phyloP scores from a whole-genome alignment of 176 grass and related monocot genomes.

The Alloteropsis semialata region DNA sequence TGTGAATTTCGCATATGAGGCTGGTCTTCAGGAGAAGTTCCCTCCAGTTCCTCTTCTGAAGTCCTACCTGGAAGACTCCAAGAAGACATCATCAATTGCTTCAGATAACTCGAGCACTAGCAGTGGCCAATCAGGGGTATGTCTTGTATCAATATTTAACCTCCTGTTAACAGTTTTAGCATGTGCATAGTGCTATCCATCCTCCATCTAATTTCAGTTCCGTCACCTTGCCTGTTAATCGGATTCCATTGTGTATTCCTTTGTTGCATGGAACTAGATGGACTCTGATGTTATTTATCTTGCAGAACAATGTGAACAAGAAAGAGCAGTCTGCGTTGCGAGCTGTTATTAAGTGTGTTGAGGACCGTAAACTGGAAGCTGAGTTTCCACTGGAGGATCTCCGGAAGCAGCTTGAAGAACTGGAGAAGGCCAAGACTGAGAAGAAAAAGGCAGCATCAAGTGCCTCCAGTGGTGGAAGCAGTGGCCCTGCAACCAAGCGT shows the following conservation, averaged over 20 bases:
- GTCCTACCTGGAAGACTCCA: slow-evolving; percentile 75
- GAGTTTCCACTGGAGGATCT: slow-evolving; percentile 71
- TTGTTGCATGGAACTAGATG: not conserved
- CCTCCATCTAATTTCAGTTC: not conserved
- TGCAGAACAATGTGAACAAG: slow-evolving; percentile 68
- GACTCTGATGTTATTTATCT: slow-evolving; percentile 23
- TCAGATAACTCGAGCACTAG: slow-evolving; percentile 57
- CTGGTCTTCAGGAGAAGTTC: slow-evolving; percentile 83
- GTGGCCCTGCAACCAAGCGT: slow-evolving; percentile 71
- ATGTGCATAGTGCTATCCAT: not conserved
- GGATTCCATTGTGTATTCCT: not conserved
- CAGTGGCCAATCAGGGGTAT: slow-evolving; percentile 61
- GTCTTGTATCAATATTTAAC: not conserved
- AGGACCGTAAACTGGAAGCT: slow-evolving; percentile 83
- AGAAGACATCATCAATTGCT: slow-evolving; percentile 36
- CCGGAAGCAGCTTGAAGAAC: slow-evolving; percentile 75
- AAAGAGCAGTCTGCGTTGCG: slow-evolving; percentile 74
- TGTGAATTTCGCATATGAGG: slow-evolving; percentile 86
- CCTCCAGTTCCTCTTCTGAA: slow-evolving; percentile 77
- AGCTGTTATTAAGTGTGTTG: slow-evolving; percentile 91
- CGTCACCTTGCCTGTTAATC: not conserved
- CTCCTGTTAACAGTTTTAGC: not conserved
- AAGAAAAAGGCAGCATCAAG: slow-evolving; percentile 81
- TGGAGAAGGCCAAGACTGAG: slow-evolving; percentile 81
- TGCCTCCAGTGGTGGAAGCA: slow-evolving; percentile 39